Conservation (phyloP, 805 yeast species). For the Naumovozyma castellii region DNA sequence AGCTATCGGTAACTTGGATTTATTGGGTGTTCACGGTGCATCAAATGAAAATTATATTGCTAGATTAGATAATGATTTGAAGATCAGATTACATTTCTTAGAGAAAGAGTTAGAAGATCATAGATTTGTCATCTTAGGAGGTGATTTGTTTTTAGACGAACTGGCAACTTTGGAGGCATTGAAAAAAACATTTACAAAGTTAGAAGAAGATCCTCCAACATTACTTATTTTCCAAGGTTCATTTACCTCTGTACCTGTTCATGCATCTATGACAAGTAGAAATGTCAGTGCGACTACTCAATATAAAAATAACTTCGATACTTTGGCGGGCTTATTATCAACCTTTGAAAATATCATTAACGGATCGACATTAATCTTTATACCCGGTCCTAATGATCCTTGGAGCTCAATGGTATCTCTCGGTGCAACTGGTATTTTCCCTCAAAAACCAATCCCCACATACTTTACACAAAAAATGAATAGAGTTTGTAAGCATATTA, state of each 20-base stretch:
- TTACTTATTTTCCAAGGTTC: slow-evolving; percentile 78
- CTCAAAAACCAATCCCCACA: slow-evolving; percentile 62
- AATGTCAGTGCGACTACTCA: slow-evolving; percentile 41
- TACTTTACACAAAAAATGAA: slow-evolving; percentile 61
- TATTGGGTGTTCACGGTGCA: slow-evolving; percentile 38
- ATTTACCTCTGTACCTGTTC: slow-evolving; percentile 58
- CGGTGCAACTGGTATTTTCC: slow-evolving; percentile 57
- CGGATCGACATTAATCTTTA: slow-evolving; percentile 50
- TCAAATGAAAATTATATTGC: slow-evolving; percentile 31
- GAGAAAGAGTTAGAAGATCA: slow-evolving; percentile 52
- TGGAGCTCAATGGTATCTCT: slow-evolving; percentile 71
- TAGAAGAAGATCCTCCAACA: slow-evolving; percentile 53
- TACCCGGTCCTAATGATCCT: slow-evolving; percentile 91
- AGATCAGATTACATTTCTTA: slow-evolving; percentile 41
- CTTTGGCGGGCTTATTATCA: slow-evolving; percentile 56
- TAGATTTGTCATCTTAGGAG: slow-evolving; percentile 62
- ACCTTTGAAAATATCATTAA: slow-evolving; percentile 32
- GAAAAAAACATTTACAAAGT: slow-evolving; percentile 45
- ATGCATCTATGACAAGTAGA: slow-evolving; percentile 44
- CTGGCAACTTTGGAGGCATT: slow-evolving; percentile 51
- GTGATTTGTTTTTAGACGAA: slow-evolving; percentile 61
- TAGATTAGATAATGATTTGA: slow-evolving; percentile 53
- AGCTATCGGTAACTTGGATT: slow-evolving; percentile 71
- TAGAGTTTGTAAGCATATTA: slow-evolving; percentile 44
- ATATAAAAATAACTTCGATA: slow-evolving; percentile 64